Base-by-base conservation (phyloP, 2,329 filamentous ascomycete genomes). In the Aspergillus sp. region DNA sequence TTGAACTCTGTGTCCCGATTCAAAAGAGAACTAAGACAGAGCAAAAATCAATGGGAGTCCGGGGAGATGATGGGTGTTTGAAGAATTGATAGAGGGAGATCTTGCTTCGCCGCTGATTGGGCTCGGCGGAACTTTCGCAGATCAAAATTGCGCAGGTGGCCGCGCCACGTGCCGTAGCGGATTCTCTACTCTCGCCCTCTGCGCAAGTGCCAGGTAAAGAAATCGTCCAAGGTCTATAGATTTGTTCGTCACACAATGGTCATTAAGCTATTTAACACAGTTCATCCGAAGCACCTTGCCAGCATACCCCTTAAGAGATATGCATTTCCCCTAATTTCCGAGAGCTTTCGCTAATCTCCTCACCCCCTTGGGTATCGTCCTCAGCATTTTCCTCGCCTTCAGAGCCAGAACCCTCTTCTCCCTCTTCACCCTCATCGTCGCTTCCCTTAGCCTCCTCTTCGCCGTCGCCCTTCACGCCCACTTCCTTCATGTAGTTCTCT, bases 401-500 rank as follows among this genome's bases (percentile, higher is more conserved):
- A 5, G 52, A 53, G 2, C 68, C 71, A 2, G 58, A 60, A 21
- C 49, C 71, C 32, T 70, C 53, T 10, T 64, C 55, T 9, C 60
- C 61, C 6, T 63, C 65, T n/a, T 64, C 59, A 11, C 66, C 63
- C 20, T 67, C 72, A 2, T 72, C 74, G 3, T 74, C 45, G 29
- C 44, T 47, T 36, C 66, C 66, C 47, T 76, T 73, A 61, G 81
- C 78, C 11, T 75, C 4, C 69, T 69, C 73, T 42, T 74, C 68
- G 41, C 69, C 68, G 17, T 67, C 70, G 3, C 79, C 78, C 56
- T 85, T 81, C 11, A 81, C 78, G 7, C 83, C 83, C 43, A 86
- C 80, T 48, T 86, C 83, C 67, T 91, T 88, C 76, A 99, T 94
- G 59, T 96, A 96, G 9, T 84, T 82, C 67, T 97, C 94, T 14